Conservation (phyloP, 805 yeast genomes). For the Ogataea glucozyma region DNA sequence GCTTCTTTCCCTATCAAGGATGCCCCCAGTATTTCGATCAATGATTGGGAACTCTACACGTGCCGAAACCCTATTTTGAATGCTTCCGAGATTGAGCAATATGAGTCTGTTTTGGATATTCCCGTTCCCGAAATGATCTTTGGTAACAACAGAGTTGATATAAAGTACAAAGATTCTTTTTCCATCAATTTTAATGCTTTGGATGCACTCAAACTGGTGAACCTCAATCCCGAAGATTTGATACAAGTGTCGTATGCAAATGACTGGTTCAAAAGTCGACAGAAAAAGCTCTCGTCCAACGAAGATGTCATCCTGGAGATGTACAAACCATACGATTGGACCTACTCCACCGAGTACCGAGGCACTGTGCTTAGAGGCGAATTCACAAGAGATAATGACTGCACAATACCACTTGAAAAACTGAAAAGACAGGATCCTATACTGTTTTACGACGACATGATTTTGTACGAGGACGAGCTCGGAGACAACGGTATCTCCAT, state of each 20-base stretch:
- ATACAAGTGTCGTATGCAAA: constrained; percentile 82
- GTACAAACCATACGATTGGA: constrained; percentile 93
- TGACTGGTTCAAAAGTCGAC: constrained; percentile 65
- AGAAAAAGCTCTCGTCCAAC: constrained; percentile 34
- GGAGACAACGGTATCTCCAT: constrained; percentile 94
- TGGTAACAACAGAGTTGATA: constrained; percentile 71
- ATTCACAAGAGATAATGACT: constrained; percentile 30
- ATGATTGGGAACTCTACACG: constrained; percentile 76
- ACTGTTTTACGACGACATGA: constrained; percentile 83
- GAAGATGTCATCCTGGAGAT: constrained; percentile 51
- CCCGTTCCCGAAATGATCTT: constrained; percentile 98
- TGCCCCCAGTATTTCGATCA: constrained; percentile 66
- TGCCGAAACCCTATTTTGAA: constrained; percentile 75
- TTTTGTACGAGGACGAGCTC: constrained; percentile 89
- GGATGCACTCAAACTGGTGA: constrained; percentile 68
- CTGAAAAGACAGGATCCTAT: constrained; percentile 77
- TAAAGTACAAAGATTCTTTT: constrained; percentile 28
- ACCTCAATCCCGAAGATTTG: constrained; percentile 43
- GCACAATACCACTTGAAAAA: constrained; percentile 65
- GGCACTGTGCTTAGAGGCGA: constrained; percentile 48
- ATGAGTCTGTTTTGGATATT: constrained; percentile 62
- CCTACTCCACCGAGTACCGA: constrained; percentile 77
- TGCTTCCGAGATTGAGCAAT: constrained; percentile 68
- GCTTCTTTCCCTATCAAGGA: constrained; percentile 64
- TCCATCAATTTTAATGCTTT: constrained; percentile 70